phyloP scores from a whole-genome alignment of 352 stramenopile species.

The Pythium vanterpoolii region DNA sequence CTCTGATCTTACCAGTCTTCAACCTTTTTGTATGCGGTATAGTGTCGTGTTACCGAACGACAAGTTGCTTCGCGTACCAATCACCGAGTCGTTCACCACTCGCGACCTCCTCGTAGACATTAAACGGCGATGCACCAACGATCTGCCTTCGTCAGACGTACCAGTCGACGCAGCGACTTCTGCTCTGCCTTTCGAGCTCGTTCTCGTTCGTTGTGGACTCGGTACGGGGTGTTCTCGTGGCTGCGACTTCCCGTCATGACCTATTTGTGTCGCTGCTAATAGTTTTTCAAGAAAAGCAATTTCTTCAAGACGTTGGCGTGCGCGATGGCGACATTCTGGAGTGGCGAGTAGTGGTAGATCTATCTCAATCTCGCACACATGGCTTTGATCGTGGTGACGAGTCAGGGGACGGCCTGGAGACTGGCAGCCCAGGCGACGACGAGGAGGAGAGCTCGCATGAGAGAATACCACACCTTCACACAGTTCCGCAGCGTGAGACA shows the following conservation, averaged over 20 bases:
- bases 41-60: conserved; percentile 20
- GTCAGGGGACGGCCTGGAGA: not conserved
- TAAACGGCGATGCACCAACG: not conserved
- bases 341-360: not conserved
- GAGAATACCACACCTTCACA: not conserved
- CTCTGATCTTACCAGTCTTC: not conserved
- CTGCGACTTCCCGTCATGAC: not conserved
- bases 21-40: not conserved
- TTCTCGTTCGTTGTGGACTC: not conserved
- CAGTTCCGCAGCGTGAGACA: not conserved
- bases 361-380: not conserved
- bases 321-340: conserved; percentile 2
- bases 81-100: not conserved
- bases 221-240: not conserved
- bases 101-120: not conserved
- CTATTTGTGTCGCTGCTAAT: not conserved
- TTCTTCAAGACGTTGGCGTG: not conserved
- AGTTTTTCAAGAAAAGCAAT: conserved; percentile 1
- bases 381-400: not conserved
- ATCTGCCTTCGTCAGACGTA: not conserved
- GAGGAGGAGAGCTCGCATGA: not conserved
- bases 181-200: not conserved
- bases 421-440: not conserved
- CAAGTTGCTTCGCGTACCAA: conserved; percentile 5
- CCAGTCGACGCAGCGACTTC: not conserved